phyloP scores from a whole-genome alignment of 2,329 filamentous ascomycete species.

The Ilyonectria mors-panacis region DNA sequence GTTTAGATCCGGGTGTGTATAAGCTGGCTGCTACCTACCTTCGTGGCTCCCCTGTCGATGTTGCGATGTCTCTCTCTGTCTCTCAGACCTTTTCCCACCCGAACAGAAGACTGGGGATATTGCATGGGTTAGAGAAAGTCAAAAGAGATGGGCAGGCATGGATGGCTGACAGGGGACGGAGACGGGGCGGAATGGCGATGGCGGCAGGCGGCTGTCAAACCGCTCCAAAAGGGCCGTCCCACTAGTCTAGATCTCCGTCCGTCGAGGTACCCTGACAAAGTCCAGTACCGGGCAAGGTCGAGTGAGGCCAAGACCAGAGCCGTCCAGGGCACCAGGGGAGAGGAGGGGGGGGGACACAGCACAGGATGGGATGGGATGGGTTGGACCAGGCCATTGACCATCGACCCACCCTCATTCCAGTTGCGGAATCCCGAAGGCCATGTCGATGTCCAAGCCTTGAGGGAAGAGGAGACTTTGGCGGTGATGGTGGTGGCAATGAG shows the following conservation, averaged over 20 bases:
- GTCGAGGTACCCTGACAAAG: constrained; percentile 18
- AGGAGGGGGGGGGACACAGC: background rate
- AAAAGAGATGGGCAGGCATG: constrained; percentile 40
- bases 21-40: background rate
- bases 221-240: constrained; percentile 49
- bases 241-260: constrained; percentile 47
- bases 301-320: constrained; percentile 31
- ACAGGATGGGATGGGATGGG: constrained; percentile 34
- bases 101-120: background rate
- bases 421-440: constrained; percentile 47
- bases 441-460: constrained; percentile 25
- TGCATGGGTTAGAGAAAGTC: constrained; percentile 32
- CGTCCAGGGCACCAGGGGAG: background rate
- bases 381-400: constrained; percentile 28
- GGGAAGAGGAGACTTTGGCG: constrained; percentile 17
- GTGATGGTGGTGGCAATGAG: background rate
- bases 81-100: background rate
- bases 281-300: constrained; percentile 32
- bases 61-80: background rate
- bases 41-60: background rate
- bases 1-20: background rate
- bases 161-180: constrained; percentile 40
- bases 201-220: constrained; percentile 50
- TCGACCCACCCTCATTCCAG: constrained; percentile 49
- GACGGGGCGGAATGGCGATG: constrained; percentile 45